Evolutionary conservation across 352 stramenopile species (phyloP).

Genomic region (Globisporangium takayamanum): DNA sequence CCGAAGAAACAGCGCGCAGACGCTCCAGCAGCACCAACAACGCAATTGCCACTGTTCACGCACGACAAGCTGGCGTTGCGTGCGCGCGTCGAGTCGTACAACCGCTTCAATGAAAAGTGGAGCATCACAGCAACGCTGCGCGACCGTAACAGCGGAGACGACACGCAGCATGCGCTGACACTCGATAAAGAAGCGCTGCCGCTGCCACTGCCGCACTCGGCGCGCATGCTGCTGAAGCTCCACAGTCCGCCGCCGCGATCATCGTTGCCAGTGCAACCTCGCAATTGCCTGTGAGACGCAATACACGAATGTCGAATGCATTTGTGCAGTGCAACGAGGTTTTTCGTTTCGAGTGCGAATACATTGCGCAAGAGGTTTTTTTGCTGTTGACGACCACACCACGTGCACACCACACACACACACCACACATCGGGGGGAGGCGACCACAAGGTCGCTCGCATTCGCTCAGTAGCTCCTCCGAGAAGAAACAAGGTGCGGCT

Average conservation of each 20-base stretch:
- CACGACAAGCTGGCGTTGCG: conserved; percentile 39
- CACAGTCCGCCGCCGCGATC: conserved; percentile 16
- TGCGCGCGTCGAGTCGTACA: conserved; percentile 45
- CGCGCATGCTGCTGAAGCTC: conserved; percentile 43
- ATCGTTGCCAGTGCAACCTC: neutral
- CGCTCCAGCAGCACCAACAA: neutral
- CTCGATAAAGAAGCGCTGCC: conserved; percentile 27
- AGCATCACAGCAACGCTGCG: conserved; percentile 30
- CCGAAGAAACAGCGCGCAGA: neutral
- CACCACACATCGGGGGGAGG: neutral
- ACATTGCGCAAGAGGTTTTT: neutral
- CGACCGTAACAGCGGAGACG: conserved; percentile 3
- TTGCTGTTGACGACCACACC: neutral
- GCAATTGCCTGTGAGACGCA: neutral
- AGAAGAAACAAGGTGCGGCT: conserved; percentile 15
- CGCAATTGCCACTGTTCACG: conserved; percentile 23
- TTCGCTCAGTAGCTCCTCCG: conserved; percentile 17
- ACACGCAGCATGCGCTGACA: conserved; percentile 11
- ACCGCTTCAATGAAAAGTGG: conserved; percentile 64
- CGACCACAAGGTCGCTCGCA: neutral
- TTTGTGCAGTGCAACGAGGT: neutral
- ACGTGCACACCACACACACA: neutral
- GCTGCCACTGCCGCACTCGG: neutral
- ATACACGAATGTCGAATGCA: neutral
- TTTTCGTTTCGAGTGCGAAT: neutral